phyloP scores from a whole-genome alignment of 371 early-diverging fungal genomes.

The Coemansia sp. region DNA sequence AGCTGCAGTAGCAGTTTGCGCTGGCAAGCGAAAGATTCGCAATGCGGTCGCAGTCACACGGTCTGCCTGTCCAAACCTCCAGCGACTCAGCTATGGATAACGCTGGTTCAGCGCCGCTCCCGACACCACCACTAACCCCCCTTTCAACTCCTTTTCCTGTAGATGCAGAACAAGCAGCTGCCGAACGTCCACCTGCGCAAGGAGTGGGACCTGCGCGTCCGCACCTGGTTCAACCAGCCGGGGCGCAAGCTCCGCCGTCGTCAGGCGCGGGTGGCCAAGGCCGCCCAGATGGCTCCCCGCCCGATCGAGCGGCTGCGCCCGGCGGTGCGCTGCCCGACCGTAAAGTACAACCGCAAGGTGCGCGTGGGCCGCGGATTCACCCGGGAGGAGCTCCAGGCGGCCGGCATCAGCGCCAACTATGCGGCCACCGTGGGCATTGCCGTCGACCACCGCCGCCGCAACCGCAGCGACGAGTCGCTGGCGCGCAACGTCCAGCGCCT shows the following conservation, averaged over 20 bases:
- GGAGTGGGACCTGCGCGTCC: slow-evolving; percentile 97
- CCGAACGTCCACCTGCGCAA: slow-evolving; percentile 99
- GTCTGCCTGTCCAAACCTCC: too few species aligned
- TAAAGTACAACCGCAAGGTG: slow-evolving; percentile 99
- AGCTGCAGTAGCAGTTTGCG: too few species aligned
- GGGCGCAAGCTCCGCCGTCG: slow-evolving; percentile 92
- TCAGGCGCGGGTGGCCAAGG: slow-evolving; percentile 90
- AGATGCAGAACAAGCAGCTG: slow-evolving; percentile 98
- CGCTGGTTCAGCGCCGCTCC: not conserved
- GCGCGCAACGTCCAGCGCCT: slow-evolving; percentile 96
- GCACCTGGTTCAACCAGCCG: slow-evolving; percentile 99
- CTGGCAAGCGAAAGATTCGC: too few species aligned
- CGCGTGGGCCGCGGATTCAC: slow-evolving; percentile 99
- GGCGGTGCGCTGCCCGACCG: slow-evolving; percentile 96
- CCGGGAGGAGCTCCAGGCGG: slow-evolving; percentile 96
- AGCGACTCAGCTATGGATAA: not conserved
- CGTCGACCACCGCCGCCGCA: slow-evolving; percentile 98
- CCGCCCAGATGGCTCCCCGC: slow-evolving; percentile 94
- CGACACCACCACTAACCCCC: not conserved
- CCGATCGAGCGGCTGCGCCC: slow-evolving; percentile 98
- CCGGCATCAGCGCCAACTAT: slow-evolving; percentile 92
- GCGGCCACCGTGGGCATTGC: slow-evolving; percentile 97
- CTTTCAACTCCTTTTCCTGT: slow-evolving; percentile 1
- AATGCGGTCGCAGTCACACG: too few species aligned
- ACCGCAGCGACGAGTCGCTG: slow-evolving; percentile 95